Evolutionary conservation across 2,329 filamentous ascomycete species (phyloP).

Genomic region (Chaetoscypha palmicola): DNA sequence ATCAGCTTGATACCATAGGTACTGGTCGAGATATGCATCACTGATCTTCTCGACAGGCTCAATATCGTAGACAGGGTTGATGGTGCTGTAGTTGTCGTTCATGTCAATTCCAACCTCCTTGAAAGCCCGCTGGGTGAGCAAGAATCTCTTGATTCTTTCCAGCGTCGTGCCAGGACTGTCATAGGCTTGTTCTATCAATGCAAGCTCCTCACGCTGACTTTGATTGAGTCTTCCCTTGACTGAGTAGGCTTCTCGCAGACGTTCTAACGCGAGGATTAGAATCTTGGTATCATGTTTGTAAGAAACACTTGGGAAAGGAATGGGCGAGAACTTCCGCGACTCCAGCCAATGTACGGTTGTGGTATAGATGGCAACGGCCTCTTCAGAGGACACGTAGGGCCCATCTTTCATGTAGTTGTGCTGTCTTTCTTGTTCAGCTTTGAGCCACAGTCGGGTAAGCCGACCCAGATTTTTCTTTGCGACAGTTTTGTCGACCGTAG

Average conservation of each 20-base stretch:
- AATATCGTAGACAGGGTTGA: conserved; percentile 98
- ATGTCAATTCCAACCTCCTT: conserved; percentile 99
- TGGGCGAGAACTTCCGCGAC: conserved; percentile 95
- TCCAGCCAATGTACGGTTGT: conserved; percentile 99
- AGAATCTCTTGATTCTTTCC: conserved; percentile 93
- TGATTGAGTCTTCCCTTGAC: conserved; percentile 96
- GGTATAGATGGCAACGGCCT: conserved; percentile 97
- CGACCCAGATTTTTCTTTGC: conserved; percentile 98
- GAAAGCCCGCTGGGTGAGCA: conserved; percentile 94
- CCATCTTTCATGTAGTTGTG: conserved; percentile 99
- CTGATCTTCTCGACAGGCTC: conserved; percentile 99
- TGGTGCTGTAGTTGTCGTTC: conserved; percentile 99
- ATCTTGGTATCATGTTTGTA: conserved; percentile 99
- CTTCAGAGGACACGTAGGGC: conserved; percentile 95
- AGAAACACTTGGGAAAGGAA: conserved; percentile 96
- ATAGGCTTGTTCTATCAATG: conserved; percentile 95
- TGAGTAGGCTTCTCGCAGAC: conserved; percentile 90
- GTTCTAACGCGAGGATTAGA: conserved; percentile 86
- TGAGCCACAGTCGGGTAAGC: conserved; percentile 90
- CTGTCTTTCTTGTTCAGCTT: conserved; percentile 95
- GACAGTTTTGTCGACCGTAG: conserved; percentile 97
- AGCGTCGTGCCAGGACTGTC: conserved; percentile 94
- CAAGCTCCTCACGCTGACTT: conserved; percentile 93
- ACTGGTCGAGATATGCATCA: conserved; percentile 96
- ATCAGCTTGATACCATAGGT: conserved; percentile 98